A percentile compares a stretch with the other conserved stretches of the same genome.
These are phyloP conservation scores for Podaxis mareebaensis DNA, from an alignment of 768 basidiomycete species.

Conservation along the genomic window DNA sequence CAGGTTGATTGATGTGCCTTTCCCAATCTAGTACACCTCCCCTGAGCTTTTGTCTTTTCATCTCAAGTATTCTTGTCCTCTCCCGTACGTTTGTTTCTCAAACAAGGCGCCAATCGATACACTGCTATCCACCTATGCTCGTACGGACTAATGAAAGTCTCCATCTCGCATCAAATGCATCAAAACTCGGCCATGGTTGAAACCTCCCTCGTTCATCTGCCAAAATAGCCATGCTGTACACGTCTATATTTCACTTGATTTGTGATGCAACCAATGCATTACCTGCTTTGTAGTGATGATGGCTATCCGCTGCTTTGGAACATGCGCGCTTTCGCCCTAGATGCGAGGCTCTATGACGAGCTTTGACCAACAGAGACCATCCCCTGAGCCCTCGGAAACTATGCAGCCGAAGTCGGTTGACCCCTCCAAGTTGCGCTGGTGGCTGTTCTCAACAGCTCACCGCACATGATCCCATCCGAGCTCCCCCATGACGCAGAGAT, in stretches of 20 bases:
- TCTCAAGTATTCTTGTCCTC: background rate
- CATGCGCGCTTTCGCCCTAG: background rate
- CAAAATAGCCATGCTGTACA: constrained; percentile 14
- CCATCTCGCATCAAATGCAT: constrained; percentile 4
- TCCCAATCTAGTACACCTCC: background rate
- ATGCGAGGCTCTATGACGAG: background rate
- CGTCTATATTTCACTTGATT: constrained; percentile 9
- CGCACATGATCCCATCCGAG: background rate
- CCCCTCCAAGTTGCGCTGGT: background rate
- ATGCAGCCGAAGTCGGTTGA: background rate
- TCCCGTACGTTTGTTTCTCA: background rate
- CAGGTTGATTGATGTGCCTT: background rate
- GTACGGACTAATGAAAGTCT: background rate
- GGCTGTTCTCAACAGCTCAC: background rate
- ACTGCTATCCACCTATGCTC: background rate
- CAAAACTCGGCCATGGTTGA: constrained; percentile 2
- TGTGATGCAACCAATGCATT: constrained; percentile 12
- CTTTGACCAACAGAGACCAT: background rate
- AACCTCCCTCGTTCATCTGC: constrained; percentile 14
- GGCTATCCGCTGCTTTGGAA: background rate
- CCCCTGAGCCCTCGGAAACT: background rate
- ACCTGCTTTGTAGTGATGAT: background rate
- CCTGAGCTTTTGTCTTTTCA: constrained; percentile 1
- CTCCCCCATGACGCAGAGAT: background rate
- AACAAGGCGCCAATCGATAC: background rate